Conservation (phyloP, 768 basidiomycete genomes). For the Paxillus ammoniavirescens region DNA sequence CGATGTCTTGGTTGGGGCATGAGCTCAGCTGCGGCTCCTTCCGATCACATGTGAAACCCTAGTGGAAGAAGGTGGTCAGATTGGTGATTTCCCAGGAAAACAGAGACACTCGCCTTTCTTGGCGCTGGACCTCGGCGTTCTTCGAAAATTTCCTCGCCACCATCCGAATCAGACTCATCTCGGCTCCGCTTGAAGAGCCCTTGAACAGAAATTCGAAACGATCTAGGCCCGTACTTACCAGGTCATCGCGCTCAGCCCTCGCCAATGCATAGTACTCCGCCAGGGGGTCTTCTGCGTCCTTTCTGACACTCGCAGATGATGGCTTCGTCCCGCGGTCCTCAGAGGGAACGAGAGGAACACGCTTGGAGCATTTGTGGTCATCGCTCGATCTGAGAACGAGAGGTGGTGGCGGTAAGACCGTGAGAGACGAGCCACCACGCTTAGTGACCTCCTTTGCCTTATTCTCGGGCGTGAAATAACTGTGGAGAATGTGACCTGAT, state of each 20-base stretch:
- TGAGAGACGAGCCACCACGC: constrained; percentile 7
- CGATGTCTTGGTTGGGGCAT: constrained; percentile 69
- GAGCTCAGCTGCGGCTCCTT: constrained; percentile 33
- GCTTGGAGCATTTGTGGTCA: background rate
- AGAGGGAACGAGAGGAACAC: background rate
- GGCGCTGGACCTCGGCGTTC: constrained; percentile 17
- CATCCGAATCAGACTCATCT: constrained; percentile 37
- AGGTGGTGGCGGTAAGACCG: constrained; percentile 25
- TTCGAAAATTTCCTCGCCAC: constrained; percentile 23
- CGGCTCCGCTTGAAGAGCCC: constrained; percentile 24
- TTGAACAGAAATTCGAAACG: background rate
- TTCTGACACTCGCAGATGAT: constrained; percentile 23
- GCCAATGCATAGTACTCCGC: constrained; percentile 64
- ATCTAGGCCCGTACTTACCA: constrained; percentile 29
- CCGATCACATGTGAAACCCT: constrained; percentile 71
- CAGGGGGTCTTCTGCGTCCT: constrained; percentile 48
- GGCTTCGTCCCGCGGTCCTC: background rate
- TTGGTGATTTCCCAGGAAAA: background rate
- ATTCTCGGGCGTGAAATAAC: constrained; percentile 37
- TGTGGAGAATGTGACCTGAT: constrained; percentile 17
- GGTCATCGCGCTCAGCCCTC: constrained; percentile 43
- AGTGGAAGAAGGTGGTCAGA: background rate
- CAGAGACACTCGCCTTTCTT: constrained; percentile 28
- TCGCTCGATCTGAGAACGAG: constrained; percentile 12
- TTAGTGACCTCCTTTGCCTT: background rate